A percentile compares a stretch with the other conserved stretches of the same genome.
These are phyloP conservation scores for Peribolospora baueri DNA, from an alignment of 768 basidiomycete species.

Conservation along the genomic window DNA sequence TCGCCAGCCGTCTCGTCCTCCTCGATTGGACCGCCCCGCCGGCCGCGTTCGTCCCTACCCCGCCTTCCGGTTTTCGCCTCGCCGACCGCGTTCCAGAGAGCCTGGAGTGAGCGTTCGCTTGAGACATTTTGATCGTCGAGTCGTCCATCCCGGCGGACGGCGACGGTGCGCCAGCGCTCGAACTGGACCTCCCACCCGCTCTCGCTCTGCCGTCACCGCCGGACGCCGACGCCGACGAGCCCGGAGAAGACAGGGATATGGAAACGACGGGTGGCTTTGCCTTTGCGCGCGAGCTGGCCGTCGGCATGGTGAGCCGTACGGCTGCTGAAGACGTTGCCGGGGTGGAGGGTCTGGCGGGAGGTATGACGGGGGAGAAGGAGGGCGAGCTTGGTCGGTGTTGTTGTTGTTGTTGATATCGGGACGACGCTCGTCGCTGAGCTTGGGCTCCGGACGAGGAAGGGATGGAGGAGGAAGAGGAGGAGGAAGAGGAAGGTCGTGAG, in stretches of 20 bases:
- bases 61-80: neutral
- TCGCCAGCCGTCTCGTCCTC: constrained; percentile 17
- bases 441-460: no score
- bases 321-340: neutral
- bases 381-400: no score
- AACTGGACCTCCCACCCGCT: neutral
- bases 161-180: no score
- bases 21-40: neutral
- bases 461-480: no score
- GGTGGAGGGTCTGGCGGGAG: neutral
- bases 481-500: no score
- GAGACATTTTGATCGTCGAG: no score
- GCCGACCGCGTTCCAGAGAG: neutral
- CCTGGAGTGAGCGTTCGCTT: neutral
- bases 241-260: no score
- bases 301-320: constrained; percentile 7
- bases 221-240: neutral
- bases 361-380: neutral
- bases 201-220: neutral
- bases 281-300: neutral
- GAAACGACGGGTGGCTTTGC: neutral
- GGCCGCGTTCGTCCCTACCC: neutral
- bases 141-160: no score
- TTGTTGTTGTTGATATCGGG: no score
- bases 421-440: no score